Percentiles rank a stretch among this genome's conserved stretches.
Conservation (phyloP, 768 basidiomycete genomes). For the Holtermanniella nyarrowii region DNA sequence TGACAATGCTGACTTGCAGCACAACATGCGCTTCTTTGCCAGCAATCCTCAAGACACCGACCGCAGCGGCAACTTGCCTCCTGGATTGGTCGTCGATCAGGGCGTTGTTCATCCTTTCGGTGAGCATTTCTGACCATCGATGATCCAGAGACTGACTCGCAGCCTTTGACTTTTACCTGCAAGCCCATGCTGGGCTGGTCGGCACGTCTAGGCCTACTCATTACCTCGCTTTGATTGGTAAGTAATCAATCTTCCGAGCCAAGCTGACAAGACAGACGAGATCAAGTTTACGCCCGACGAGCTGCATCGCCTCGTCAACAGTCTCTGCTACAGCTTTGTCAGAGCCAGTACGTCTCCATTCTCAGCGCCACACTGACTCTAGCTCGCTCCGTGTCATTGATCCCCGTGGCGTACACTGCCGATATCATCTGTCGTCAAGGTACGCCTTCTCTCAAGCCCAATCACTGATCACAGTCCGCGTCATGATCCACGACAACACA, state of each 20-base stretch:
- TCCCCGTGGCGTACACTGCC: slow-evolving; percentile 8
- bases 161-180: slow-evolving; percentile 38
- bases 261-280: slow-evolving; percentile 20
- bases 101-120: slow-evolving; percentile 34
- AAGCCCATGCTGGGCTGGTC: slow-evolving; percentile 36
- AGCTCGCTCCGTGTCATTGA: neutral
- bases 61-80: slow-evolving; percentile 32
- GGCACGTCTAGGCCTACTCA: slow-evolving; percentile 39
- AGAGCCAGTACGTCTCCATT: slow-evolving; percentile 23
- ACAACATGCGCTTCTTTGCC: slow-evolving; percentile 39
- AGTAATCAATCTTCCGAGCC: neutral
- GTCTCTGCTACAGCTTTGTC: slow-evolving; percentile 21
- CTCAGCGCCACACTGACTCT: slow-evolving; percentile 7
- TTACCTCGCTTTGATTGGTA: slow-evolving; percentile 17
- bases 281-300: slow-evolving; percentile 25
- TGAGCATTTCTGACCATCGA: neutral
- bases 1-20: slow-evolving; percentile 6
- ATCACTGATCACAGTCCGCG: neutral
- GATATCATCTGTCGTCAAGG: slow-evolving; percentile 13
- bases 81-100: slow-evolving; percentile 34
- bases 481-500: slow-evolving; percentile 10
- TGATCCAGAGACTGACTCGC: neutral
- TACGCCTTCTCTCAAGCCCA: neutral
- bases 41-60: slow-evolving; percentile 18
- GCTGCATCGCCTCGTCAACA: slow-evolving; percentile 21